Percentiles rank a stretch among this genome's conserved stretches.
Conservation (phyloP, 768 basidiomycete genomes). For the Thelephora ganbajun region DNA sequence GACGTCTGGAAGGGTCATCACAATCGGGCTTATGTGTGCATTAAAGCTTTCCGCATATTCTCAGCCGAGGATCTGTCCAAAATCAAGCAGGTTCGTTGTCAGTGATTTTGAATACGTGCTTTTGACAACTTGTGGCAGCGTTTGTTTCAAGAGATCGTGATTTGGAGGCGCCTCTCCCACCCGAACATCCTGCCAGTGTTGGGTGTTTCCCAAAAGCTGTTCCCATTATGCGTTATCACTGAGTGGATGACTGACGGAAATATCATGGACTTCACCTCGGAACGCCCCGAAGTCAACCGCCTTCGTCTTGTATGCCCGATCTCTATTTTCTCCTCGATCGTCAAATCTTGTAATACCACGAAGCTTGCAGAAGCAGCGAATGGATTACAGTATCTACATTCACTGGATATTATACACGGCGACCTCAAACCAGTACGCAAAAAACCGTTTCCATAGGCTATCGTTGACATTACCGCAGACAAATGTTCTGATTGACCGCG, state of each 20-base stretch:
- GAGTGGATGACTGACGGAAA: not conserved
- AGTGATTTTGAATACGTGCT: not conserved
- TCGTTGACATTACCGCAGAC: not conserved
- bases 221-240: not conserved
- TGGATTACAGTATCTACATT: conserved; percentile 12
- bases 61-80: not conserved
- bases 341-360: not conserved
- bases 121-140: not conserved
- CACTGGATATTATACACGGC: conserved; percentile 10
- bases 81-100: not conserved
- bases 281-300: no score
- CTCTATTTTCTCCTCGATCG: not conserved
- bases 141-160: no score
- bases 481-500: not conserved
- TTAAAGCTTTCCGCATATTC: not conserved
- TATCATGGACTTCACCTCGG: not conserved
- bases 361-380: conserved; percentile 7
- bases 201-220: not conserved
- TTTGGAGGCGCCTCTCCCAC: not conserved
- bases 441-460: not conserved
- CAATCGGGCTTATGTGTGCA: not conserved
- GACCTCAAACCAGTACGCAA: conserved; percentile 11
- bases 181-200: not conserved
- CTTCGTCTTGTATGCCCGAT: no score
- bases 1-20: conserved; percentile 4